Conservation (phyloP, 208 protist genomes). For the Wallacemonas sp. region DNA sequence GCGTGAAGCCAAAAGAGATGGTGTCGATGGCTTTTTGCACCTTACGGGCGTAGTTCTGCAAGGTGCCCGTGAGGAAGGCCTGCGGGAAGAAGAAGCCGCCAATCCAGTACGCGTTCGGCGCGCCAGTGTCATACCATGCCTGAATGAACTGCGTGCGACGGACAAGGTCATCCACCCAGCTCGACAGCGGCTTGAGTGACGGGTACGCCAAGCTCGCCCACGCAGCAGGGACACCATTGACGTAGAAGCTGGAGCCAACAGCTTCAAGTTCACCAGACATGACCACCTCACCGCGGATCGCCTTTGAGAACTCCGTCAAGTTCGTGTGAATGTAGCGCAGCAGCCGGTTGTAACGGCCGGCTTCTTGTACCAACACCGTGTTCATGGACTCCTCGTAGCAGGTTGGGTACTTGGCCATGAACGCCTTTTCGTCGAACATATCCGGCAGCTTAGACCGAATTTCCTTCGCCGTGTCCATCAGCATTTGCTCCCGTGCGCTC, state of each 20-base stretch:
- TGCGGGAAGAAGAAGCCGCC: slow-evolving; percentile 98
- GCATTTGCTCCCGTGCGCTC: slow-evolving; percentile 63
- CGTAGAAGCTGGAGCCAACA: slow-evolving; percentile 94
- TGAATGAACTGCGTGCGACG: slow-evolving; percentile 89
- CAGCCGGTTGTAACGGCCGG: slow-evolving; percentile 94
- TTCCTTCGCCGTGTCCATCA: slow-evolving; percentile 72
- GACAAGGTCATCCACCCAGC: slow-evolving; percentile 96
- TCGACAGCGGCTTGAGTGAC: slow-evolving; percentile 95
- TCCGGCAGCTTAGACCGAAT: slow-evolving; percentile 87
- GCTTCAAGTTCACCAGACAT: slow-evolving; percentile 96
- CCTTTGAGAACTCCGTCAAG: slow-evolving; percentile 93
- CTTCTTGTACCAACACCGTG: slow-evolving; percentile 94
- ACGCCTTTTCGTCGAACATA: slow-evolving; percentile 83
- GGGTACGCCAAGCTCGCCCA: slow-evolving; percentile 93
- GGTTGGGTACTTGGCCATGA: slow-evolving; percentile 88
- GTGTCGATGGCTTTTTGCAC: slow-evolving; percentile 95
- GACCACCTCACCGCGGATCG: slow-evolving; percentile 95
- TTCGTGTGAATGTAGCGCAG: slow-evolving; percentile 86
- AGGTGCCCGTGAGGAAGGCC: slow-evolving; percentile 95
- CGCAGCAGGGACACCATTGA: slow-evolving; percentile 94
- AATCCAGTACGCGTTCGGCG: slow-evolving; percentile 93
- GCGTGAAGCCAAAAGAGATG: slow-evolving; percentile 92
- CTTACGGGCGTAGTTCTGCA: slow-evolving; percentile 97
- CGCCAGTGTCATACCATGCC: slow-evolving; percentile 86
- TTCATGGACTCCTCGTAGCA: slow-evolving; percentile 95